These are phyloP conservation scores for Entomortierella lignicola DNA, from an alignment of 192 early-diverging fungal genomes.

Conservation along the genomic window DNA sequence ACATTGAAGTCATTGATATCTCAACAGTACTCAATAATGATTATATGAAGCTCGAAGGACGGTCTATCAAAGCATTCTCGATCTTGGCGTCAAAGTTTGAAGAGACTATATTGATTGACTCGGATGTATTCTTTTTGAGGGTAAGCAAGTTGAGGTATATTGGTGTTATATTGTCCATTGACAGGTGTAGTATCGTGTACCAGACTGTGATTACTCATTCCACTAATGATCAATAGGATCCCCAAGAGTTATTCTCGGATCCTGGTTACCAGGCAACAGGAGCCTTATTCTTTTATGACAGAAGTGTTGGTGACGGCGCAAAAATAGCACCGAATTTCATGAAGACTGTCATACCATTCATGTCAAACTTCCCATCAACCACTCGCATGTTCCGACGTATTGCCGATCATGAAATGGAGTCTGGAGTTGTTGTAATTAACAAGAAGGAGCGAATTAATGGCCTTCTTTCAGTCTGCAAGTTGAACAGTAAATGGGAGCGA, in stretches of 20 bases:
- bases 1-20: constrained; percentile 55
- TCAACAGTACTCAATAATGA: constrained; percentile 55
- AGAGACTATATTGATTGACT: constrained; percentile 74
- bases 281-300: constrained; percentile 72
- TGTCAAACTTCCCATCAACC: constrained; percentile 44
- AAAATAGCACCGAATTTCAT: constrained; percentile 56
- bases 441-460: constrained; percentile 62
- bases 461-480: constrained; percentile 62
- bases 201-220: too few species aligned
- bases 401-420: constrained; percentile 70
- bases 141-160: background rate
- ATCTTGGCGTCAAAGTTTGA: constrained; percentile 69
- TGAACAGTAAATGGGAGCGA: constrained; percentile 64
- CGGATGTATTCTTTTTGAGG: constrained; percentile 74
- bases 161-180: background rate
- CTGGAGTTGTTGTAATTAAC: constrained; percentile 69
- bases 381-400: constrained; percentile 54
- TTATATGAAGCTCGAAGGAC: constrained; percentile 61
- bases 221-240: too few species aligned
- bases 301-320: constrained; percentile 59
- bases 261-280: constrained; percentile 59
- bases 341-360: constrained; percentile 58
- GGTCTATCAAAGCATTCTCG: constrained; percentile 77
- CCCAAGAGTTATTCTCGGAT: constrained; percentile 64
- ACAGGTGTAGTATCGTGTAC: too few species aligned